These are phyloP conservation scores for Nakazawaea pomicola DNA, from an alignment of 805 yeast species.

Conservation along the genomic window DNA sequence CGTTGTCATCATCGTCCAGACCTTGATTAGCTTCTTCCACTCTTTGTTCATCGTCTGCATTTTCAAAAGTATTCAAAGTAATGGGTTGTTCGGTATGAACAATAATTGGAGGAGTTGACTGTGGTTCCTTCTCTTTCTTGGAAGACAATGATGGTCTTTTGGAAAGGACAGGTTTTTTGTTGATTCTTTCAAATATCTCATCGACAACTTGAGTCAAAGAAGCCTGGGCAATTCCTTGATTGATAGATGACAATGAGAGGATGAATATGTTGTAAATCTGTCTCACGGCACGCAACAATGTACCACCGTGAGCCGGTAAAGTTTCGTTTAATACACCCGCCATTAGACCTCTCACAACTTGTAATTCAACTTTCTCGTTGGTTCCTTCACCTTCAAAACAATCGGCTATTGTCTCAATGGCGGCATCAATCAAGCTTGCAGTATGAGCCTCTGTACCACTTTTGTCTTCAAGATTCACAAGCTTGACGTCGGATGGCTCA, in stretches of 20 bases:
- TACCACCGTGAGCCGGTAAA: conserved; percentile 85
- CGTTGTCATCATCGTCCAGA: conserved; percentile 54
- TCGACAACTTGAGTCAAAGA: conserved; percentile 86
- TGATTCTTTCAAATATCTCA: conserved; percentile 73
- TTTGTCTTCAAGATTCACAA: conserved; percentile 29
- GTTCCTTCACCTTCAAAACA: conserved; percentile 93
- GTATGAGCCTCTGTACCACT: conserved; percentile 17
- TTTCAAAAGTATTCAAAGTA: conserved; percentile 59
- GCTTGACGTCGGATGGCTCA: conserved; percentile 44
- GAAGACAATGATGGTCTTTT: conserved; percentile 2
- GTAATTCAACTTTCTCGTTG: conserved; percentile 83
- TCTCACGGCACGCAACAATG: conserved; percentile 83
- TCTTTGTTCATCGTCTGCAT: conserved; percentile 50
- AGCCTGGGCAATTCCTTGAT: conserved; percentile 95
- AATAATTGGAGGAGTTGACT: neutral
- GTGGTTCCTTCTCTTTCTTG: neutral
- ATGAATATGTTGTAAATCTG: conserved; percentile 92
- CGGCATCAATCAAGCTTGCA: conserved; percentile 55
- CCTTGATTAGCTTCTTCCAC: conserved; percentile 42
- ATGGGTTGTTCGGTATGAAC: conserved; percentile 31
- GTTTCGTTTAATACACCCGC: conserved; percentile 80
- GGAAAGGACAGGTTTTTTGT: conserved; percentile 6
- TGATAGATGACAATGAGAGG: conserved; percentile 71
- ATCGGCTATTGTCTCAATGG: conserved; percentile 76
- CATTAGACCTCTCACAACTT: conserved; percentile 86